A percentile compares a stretch with the other conserved stretches of the same genome.
Evolutionary conservation across 768 basidiomycete species (phyloP).

Genomic region (Boletellus sp.): DNA sequence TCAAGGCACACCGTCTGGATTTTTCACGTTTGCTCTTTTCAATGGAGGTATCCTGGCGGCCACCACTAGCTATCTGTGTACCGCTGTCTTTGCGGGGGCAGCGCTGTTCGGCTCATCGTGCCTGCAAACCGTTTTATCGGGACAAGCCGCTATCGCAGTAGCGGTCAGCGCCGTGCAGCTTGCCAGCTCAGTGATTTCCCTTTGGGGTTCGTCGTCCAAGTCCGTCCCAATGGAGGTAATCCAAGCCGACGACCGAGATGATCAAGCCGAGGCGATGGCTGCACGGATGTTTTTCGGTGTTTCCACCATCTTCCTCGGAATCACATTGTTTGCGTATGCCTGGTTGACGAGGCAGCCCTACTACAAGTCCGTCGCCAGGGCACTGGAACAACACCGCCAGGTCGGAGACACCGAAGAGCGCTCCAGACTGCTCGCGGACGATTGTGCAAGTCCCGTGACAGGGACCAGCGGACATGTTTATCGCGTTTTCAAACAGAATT

Average conservation of each 20-base stretch:
- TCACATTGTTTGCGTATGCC: conserved; percentile 49
- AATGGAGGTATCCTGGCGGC: conserved; percentile 57
- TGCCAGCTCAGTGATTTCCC: conserved; percentile 54
- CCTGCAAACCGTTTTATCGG: conserved; percentile 75
- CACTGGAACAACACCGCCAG: conserved; percentile 39
- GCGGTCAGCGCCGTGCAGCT: conserved; percentile 77
- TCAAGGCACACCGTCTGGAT: conserved; percentile 46
- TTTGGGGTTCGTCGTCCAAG: conserved; percentile 42
- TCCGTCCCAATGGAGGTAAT: conserved; percentile 15
- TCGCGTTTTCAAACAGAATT: conserved; percentile 60
- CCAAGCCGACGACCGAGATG: conserved; percentile 25
- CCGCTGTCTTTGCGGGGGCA: conserved; percentile 74
- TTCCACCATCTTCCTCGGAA: conserved; percentile 60
- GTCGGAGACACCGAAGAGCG: conserved; percentile 25
- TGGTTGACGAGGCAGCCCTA: conserved; percentile 57
- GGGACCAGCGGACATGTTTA: conserved; percentile 43
- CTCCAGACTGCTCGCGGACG: conserved; percentile 35
- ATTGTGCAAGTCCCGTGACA: conserved; percentile 19
- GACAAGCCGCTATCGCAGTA: conserved; percentile 83
- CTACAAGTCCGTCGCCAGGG: conserved; percentile 53
- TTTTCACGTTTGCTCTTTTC: conserved; percentile 64
- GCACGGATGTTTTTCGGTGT: conserved; percentile 73
- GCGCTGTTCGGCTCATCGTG: conserved; percentile 72
- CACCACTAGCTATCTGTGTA: conserved; percentile 72
- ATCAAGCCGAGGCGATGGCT: conserved; percentile 58